Percentiles rank a stretch among this genome's conserved stretches.
phyloP scores from a whole-genome alignment of 75 land plant species.

The Pinus taeda region DNA sequence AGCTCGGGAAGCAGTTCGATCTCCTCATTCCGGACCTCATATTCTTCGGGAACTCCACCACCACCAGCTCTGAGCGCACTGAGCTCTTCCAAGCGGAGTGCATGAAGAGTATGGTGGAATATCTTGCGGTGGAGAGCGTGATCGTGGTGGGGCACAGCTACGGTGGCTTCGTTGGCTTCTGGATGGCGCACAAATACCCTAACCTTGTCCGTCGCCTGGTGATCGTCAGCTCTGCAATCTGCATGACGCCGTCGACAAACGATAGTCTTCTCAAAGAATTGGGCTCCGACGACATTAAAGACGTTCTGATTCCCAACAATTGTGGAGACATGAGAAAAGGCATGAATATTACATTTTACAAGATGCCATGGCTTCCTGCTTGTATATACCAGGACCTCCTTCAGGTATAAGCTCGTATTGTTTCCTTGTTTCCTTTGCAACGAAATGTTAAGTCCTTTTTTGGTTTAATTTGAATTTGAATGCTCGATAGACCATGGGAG shows the following conservation, averaged over 20 bases:
- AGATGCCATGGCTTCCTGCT: background rate
- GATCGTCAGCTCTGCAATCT: conserved; percentile 42
- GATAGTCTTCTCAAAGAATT: conserved; percentile 43
- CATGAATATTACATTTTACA: background rate
- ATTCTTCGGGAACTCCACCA: conserved; percentile 73
- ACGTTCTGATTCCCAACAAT: background rate
- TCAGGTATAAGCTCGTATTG: too few species aligned
- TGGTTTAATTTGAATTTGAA: background rate
- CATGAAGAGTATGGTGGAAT: conserved; percentile 30
- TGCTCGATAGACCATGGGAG: background rate
- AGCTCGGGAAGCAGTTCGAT: conserved; percentile 27
- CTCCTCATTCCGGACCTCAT: conserved; percentile 65
- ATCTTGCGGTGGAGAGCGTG: conserved; percentile 28
- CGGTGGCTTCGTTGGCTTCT: conserved; percentile 74
- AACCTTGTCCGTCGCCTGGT: conserved; percentile 55
- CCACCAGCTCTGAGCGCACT: conserved; percentile 32
- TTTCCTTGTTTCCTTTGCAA: background rate
- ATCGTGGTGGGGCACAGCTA: conserved; percentile 60
- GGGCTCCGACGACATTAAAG: background rate
- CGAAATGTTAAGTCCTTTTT: background rate
- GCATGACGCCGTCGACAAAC: background rate
- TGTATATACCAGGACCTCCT: background rate
- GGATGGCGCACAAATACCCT: conserved; percentile 55
- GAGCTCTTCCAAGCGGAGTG: conserved; percentile 71
- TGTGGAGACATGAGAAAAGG: conserved; percentile 7